phyloP scores from a whole-genome alignment of 306 rosid genomes.

The Prinsepia uniflora region DNA sequence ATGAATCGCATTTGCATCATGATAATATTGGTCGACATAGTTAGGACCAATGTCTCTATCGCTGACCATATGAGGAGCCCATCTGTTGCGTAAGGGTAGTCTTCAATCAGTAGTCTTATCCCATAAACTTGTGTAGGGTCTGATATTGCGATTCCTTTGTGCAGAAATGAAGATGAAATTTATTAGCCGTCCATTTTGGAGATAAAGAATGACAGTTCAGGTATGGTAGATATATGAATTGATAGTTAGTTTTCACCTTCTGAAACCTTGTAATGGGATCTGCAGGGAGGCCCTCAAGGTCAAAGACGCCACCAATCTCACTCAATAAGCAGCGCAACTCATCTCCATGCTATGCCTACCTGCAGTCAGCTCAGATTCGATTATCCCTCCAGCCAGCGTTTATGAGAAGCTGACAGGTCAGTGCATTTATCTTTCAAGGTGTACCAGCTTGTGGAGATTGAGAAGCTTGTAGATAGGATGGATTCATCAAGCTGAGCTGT shows the following conservation, averaged over 20 bases:
- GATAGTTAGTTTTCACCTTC: background rate
- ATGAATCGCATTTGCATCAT: slow-evolving; percentile 42
- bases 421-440: slow-evolving; percentile 76
- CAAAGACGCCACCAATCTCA: slow-evolving; percentile 70
- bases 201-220: background rate
- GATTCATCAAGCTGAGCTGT: slow-evolving; percentile 59
- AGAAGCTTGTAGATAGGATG: slow-evolving; percentile 77
- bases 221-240: background rate
- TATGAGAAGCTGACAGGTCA: slow-evolving; percentile 65
- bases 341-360: slow-evolving; percentile 75
- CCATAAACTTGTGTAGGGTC: slow-evolving; percentile 78
- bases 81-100: slow-evolving; percentile 82
- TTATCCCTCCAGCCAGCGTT: slow-evolving; percentile 63
- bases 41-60: slow-evolving; percentile 60
- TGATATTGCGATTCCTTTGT: slow-evolving; percentile 72
- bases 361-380: slow-evolving; percentile 71
- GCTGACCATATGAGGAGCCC: slow-evolving; percentile 79
- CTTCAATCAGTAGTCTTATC: slow-evolving; percentile 56
- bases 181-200: background rate
- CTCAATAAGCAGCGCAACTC: slow-evolving; percentile 67
- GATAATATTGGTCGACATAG: slow-evolving; percentile 73
- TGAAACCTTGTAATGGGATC: slow-evolving; percentile 75
- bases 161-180: background rate
- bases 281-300: slow-evolving; percentile 74
- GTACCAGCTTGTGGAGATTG: slow-evolving; percentile 83